A percentile compares a stretch with the other conserved stretches of the same genome.
phyloP scores from a whole-genome alignment of 768 basidiomycete species.

The Pleurotus platypus region DNA sequence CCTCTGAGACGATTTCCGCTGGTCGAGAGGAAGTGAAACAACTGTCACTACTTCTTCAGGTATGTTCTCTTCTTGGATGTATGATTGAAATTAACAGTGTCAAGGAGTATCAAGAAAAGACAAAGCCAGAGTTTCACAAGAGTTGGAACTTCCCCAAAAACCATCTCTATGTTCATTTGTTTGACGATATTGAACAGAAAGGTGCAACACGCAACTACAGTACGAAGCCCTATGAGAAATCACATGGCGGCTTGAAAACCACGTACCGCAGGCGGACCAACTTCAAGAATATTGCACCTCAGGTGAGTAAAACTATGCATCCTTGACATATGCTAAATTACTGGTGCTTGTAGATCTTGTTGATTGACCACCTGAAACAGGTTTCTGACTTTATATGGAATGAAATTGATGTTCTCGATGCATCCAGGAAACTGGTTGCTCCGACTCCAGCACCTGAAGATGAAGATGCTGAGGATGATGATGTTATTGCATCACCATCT shows the following conservation, averaged over 20 bases:
- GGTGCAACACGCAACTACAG: constrained; percentile 27
- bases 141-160: constrained; percentile 32
- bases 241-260: constrained; percentile 23
- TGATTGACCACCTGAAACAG: background rate
- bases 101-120: background rate
- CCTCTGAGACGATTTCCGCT: constrained; percentile 17
- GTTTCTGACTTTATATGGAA: background rate
- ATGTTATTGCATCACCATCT: constrained; percentile 1
- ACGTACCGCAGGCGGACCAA: constrained; percentile 24
- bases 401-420: background rate
- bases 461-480: background rate
- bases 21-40: constrained; percentile 13
- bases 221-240: constrained; percentile 26
- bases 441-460: background rate
- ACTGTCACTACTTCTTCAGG: constrained; percentile 18
- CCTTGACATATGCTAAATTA: background rate
- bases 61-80: constrained; percentile 5
- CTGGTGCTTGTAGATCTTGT: background rate
- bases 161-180: constrained; percentile 28
- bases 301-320: constrained; percentile 18
- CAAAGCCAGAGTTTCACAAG: constrained; percentile 12
- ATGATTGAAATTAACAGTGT: background rate
- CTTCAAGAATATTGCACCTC: constrained; percentile 25
- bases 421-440: background rate
- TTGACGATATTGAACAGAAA: constrained; percentile 27